Evolutionary conservation across 257 asterid species (phyloP).

Genomic region (Solanum neorickii): DNA sequence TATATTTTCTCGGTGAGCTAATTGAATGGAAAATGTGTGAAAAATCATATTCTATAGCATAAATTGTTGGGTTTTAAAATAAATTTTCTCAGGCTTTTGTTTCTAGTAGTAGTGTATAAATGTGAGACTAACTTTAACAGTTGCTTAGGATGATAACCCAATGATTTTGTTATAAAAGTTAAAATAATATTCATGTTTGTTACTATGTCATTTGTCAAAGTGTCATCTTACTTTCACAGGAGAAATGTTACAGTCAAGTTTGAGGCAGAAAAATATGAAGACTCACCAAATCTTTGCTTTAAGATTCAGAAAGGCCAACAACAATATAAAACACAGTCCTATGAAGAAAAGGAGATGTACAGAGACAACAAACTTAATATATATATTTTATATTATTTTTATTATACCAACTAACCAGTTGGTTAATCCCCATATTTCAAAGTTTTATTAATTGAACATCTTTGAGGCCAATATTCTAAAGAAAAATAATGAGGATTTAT

Average conservation of each 20-base stretch:
- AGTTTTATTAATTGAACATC: neutral
- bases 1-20: neutral
- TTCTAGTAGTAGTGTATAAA: neutral
- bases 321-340: neutral
- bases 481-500: slow-evolving; percentile 15
- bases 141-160: neutral
- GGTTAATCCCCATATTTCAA: slow-evolving; percentile 4
- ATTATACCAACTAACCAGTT: slow-evolving; percentile 42
- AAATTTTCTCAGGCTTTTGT: neutral
- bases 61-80: neutral
- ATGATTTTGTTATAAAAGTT: neutral
- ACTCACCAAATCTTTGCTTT: slow-evolving; percentile 28
- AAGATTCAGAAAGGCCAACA: slow-evolving; percentile 28
- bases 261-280: neutral
- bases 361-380: neutral
- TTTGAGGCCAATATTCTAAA: neutral
- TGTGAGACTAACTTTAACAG: neutral
- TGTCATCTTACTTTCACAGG: neutral
- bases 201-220: neutral
- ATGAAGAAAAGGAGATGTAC: slow-evolving; percentile 1
- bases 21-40: neutral
- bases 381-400: neutral
- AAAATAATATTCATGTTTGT: neutral
- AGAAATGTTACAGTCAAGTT: slow-evolving; percentile 7
- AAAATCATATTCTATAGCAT: neutral